Evolutionary conservation across 495 filamentous ascomycete genomes (phyloP).

Genomic region (Daldinia caldariorum): DNA sequence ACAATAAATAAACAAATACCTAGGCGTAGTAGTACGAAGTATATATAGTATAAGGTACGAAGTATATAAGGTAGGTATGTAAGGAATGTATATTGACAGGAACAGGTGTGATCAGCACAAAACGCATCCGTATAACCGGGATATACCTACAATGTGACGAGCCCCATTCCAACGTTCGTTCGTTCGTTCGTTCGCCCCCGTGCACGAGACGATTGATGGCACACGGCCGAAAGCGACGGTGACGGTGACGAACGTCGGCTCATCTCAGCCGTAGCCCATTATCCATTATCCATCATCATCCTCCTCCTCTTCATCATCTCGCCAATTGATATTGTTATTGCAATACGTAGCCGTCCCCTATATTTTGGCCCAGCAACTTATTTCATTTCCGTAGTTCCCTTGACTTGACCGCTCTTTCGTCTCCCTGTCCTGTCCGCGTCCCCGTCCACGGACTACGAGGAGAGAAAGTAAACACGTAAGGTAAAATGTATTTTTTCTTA

Average conservation of each 20-base stretch:
- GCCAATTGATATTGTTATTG: conserved; percentile 2
- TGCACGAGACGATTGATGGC: neutral
- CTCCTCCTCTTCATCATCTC: conserved; percentile 23
- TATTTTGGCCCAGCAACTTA: neutral
- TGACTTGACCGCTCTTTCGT: conserved; percentile 36
- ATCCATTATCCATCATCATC: neutral
- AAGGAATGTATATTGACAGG: neutral
- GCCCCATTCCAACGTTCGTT: neutral
- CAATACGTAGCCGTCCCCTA: neutral
- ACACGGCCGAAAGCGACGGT: neutral
- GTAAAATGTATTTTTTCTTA: no score
- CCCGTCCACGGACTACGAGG: neutral
- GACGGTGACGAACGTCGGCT: neutral
- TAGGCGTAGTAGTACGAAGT: neutral
- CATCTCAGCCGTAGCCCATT: no score
- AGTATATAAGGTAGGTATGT: neutral
- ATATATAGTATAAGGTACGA: neutral
- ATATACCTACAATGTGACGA: neutral
- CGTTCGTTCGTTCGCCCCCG: no score
- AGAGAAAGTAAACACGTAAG: neutral
- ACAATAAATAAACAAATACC: no score
- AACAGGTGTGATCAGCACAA: neutral
- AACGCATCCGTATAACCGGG: neutral
- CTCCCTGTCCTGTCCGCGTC: conserved; percentile 4
- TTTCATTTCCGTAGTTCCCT: neutral